Evolutionary conservation across 1,284 basidiomycete species (phyloP), one percentile per base, ranked within the genome.

Genomic region (Malassezia psittaci): DNA sequence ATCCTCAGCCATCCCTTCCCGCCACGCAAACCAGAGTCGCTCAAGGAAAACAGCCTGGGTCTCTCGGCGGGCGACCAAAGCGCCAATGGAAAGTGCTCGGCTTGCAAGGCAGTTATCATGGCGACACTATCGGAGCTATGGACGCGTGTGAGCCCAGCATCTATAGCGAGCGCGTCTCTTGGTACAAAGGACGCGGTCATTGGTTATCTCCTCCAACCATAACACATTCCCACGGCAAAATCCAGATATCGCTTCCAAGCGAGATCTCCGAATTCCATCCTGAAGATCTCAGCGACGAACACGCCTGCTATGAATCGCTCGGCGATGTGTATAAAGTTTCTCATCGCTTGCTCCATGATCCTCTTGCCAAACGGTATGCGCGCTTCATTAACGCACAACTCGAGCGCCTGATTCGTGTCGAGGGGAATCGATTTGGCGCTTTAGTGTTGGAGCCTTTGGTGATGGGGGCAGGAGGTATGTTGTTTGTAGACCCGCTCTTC

Each of bases 91-190:
- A 88, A 15, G 81, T 98, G 0, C 75, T 98, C 2, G 93, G 93
- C 0, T 72, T 96, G 40, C 86, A 85, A 62, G 93, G 93, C 1
- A 90, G 89, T 68, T 98, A 98, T 77, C 93, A 98, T 68, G 93
- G 93, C 6, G 93, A 98, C 75, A 96, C 93, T 16, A 94, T 96
- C 64, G 93, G 93, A 1, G 85, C 86, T 0, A 96, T 98, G 93
- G 89, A 96, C 65, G 93, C 93, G 3, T 87, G 85, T 64, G 87
- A 90, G 67, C 78, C 79, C 9, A 87, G 87, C 12, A 85, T 93
- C 1, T 98, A 87, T 76, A 91, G 87, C 16, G 77, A 77, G 9
- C 76, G 77, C 5, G 96, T 91, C 58, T 89, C 96, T 75, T 98
- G 93, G 93, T 91, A 98, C 74, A 79, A 85, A 45, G 85, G 88